Evolutionary conservation across 2,329 filamentous ascomycete species (phyloP), one percentile per base, ranked within the genome.

Genomic region (Aspergillus ibericus): DNA sequence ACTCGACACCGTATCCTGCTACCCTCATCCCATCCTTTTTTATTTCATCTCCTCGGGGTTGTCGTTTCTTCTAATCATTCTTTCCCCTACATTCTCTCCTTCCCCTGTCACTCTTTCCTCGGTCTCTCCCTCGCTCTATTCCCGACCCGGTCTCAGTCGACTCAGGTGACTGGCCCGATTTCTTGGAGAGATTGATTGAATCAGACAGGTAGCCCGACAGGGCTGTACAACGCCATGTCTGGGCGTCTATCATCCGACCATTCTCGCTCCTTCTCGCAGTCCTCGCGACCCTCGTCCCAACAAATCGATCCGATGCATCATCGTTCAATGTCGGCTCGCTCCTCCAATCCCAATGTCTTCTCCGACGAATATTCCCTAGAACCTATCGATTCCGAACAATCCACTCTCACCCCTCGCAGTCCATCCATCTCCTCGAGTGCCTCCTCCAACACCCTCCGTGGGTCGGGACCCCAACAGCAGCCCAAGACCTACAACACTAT

Each of bases 361-460:
- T 79, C 79, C 59, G 79, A 81, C 64, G 78, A 80, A 42, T 80
- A 77, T 64, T 78, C 78, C 8, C 64, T 81, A 63, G 77, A 80
- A 61, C 70, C 74, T 12, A 68, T 78, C 50, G 71, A 78, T 58
- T 57, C 69, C 55, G 69, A 72, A 63, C 67, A 67, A 54, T 66
- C 72, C 52, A 68, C 71, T 49, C 67, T 68, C 35, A 68, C 67
- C 34, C 68, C 66, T 52, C 63, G 67, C 60, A 73, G 66, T 50
- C 66, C 69, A 15, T 71, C 69, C 16, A 52, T 68, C 18, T 69
- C 69, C 25, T 76, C 74, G n/a, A 60, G 68, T 56, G 63, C 68
- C 52, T 74, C 74, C 18, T 72, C 68, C 7, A 63, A 70, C 25
- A 75, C 72, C 18, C 63, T 74, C 27, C 70, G 70, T 48, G 70